Evolutionary conservation across 2,329 filamentous ascomycete genomes (phyloP), one percentile per base, ranked within the genome.

Genomic region (Trichothecium roseum): DNA sequence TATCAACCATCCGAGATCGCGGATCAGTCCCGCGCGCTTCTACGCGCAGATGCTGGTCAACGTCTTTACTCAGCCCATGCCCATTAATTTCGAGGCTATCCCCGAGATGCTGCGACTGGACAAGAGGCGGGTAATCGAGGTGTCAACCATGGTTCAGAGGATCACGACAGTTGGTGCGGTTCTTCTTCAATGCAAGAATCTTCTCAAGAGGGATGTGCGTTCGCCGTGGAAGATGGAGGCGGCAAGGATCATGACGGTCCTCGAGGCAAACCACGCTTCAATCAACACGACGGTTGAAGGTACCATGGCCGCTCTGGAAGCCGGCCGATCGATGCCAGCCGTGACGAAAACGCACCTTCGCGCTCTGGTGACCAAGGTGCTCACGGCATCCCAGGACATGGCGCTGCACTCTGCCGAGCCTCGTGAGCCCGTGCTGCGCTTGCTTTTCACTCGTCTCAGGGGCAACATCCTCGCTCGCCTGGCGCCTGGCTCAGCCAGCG

Each of bases 201-300:
- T 89, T 7, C 69, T 91, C 22, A 88, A 87, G 58, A 76, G 84
- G 13, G 84, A 89, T 49, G 81, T 86, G 4, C 76, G 84, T 30
- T 72, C 73, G 10, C 76, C 81, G 15, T 91, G 84, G 84, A 84
- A 80, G 55, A 73, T 67, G 17, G 81, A 88, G 56, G 81, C 82
- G 0, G 63, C 66, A 3, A 75, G 83, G n/a, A 74, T 88, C 43
- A 74, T 81, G 63, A 61, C 72, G 2, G 72, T 84, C 1, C 69
- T 88, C 9, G 78, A 81, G 43, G 71, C 65, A 12, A 59, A 68
- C 24, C 55, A 67, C 29, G 60, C 69, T 3, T 66, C 58, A 2
- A 46, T 66, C 3, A 72, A 76, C 29, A 62, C 69, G 12, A 69
- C 66, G 4, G 64, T 76, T 18, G 69, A 79, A 24, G 74, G 74